Evolutionary conservation across 768 basidiomycete genomes (phyloP), one percentile per base, ranked within the genome.

Genomic region (Lactarius hengduanensis): DNA sequence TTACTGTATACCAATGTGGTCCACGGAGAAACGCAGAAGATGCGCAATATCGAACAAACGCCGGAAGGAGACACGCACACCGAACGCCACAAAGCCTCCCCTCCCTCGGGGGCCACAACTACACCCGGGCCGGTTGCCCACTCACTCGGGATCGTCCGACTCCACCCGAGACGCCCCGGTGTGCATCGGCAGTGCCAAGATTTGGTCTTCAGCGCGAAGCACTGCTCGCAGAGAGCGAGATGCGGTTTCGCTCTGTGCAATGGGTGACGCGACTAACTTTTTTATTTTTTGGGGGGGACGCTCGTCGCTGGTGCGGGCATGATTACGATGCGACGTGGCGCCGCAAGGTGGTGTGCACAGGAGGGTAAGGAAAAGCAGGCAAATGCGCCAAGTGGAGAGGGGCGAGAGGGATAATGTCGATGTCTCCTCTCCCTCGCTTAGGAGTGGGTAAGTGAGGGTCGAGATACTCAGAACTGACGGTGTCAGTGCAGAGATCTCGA

Each of bases 61-160:
- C 50, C 50, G 50, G 50, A 28, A 28, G 22, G 50, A 13, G 15
- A 53, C 26, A 26, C 50, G 20, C 20, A 8, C 43, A 45, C 43
- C 43, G 9, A 26, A 5, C 13, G 50, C 50, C 50, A 53, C 50
- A 53, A 53, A 22, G 50, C 50, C 6, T 53, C 26, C 13, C 50
- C 26, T 50, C 32, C 7, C n/a, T n/a, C n/a, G 6, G 32, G 32
- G 32, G 56, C 69, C 81, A 66, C 80, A 86, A 89, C 92, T 91
- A 16, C 83, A 80, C 71, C 93, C 91, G 61, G 93, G 71, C 93
- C 91, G 61, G 93, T 77, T 30, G 93, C 76, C 22, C 81, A 79
- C 54, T 91, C 88, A 54, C 91, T 92, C 76, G 92, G 91, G 18
- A 91, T 47, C 83, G 10, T 92, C 92, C 9, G 91, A 83, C 69